Percentiles rank a stretch among this genome's conserved stretches.
Conservation (phyloP, 2,329 filamentous ascomycete species). For the Aspergillus sp. region DNA sequence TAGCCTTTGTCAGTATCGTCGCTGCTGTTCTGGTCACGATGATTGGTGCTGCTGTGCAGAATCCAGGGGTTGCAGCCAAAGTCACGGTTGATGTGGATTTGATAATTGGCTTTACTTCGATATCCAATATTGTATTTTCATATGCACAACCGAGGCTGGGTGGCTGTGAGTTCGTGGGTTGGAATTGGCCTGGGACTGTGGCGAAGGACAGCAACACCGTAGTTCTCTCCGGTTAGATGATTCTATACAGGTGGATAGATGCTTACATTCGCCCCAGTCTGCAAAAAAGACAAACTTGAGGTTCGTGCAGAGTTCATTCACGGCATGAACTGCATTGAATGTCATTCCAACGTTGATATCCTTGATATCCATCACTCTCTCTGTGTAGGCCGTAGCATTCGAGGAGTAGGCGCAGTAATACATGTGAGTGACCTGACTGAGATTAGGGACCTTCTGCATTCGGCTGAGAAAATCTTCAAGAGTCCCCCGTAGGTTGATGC, state of each 20-base stretch:
- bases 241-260: conserved; percentile 19
- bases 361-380: conserved; percentile 25
- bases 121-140: conserved; percentile 67
- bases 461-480: conserved; percentile 27
- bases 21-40: conserved; percentile 38
- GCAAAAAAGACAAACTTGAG: conserved; percentile 39
- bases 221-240: conserved; percentile 8
- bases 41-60: conserved; percentile 51
- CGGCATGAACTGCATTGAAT: conserved; percentile 33
- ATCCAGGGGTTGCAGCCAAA: conserved; percentile 29
- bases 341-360: conserved; percentile 37
- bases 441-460: conserved; percentile 30
- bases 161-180: conserved; percentile 55
- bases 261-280: conserved; percentile 38
- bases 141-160: conserved; percentile 53
- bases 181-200: conserved; percentile 53
- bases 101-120: conserved; percentile 33
- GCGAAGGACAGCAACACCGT: conserved; percentile 30
- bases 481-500: conserved; percentile 23
- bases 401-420: conserved; percentile 36
- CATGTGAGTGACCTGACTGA: conserved; percentile 39
- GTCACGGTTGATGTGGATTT: background rate
- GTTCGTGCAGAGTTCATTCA: conserved; percentile 32
- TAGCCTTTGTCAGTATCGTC: conserved; percentile 56
- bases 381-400: conserved; percentile 28